Evolutionary conservation across 805 yeast species (phyloP), one percentile per base, ranked within the genome.

Genomic region (Kazachstania martiniae): DNA sequence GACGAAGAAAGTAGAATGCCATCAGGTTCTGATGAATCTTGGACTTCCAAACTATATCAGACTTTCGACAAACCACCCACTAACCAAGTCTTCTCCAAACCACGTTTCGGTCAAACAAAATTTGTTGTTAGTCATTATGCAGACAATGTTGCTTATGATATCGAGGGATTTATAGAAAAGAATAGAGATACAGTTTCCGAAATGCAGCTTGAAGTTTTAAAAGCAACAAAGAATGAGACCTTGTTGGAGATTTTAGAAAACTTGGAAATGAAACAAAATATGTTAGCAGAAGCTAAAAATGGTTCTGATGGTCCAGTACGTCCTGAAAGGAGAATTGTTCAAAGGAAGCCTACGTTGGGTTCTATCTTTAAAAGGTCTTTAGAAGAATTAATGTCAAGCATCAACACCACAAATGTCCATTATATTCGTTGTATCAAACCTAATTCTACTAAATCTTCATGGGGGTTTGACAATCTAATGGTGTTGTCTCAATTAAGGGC

Each of bases 361-460:
- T 83, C 94, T 3, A 85, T 89, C 56, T 89, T 89, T 70, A 91
- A 89, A 56, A 76, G 75, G 36, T 89, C 97, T 1, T 68, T 89
- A 60, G 80, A 85, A 44, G 96, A 89, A 44, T 71, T 89, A 43
- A 89, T 91, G 98, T 65, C 62, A 26, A 89, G 97, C 1, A 89
- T 89, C 36, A 74, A 89, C 56, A 81, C 95, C 1, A 91, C 97
- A 1, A 89, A 89, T 55, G 98, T 80, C 18, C 98, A 89, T 58
- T 89, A 89, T 51, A 89, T 89, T 53, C 80, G 98, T 56, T 89
- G 98, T 66, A 91, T 91, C 56, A 89, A 89, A 58, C 98, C 98
- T 3, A 89, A 89, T 55, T 95, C 89, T 47, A 77, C 75, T 40
- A 89, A 91, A 59, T 76, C 73, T 36, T 94, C 97, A 2, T 89